Percentiles rank a stretch among this genome's conserved stretches.
These are phyloP conservation scores for Colletotrichum cereale DNA, from an alignment of 2,329 filamentous ascomycete genomes.

Conservation along the genomic window DNA sequence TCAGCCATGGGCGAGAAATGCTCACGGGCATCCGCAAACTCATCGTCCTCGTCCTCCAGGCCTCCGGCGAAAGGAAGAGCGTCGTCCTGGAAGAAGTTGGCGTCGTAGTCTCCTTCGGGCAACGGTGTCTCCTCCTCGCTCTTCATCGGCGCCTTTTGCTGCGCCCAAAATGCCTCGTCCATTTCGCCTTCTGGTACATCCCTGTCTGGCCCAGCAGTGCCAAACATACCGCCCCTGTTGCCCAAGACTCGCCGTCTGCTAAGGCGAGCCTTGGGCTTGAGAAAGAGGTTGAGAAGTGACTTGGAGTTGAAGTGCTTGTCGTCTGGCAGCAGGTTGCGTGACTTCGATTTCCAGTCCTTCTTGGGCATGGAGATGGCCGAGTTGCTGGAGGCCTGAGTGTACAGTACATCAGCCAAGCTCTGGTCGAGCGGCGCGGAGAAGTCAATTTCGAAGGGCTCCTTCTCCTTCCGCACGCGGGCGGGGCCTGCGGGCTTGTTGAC, in stretches of 20 bases:
- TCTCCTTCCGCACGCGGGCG: slow-evolving; percentile 85
- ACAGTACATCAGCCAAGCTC: slow-evolving; percentile 79
- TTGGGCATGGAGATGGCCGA: slow-evolving; percentile 88
- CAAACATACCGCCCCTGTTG: slow-evolving; percentile 56
- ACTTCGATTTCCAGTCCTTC: slow-evolving; percentile 95
- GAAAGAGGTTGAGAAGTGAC: slow-evolving; percentile 88
- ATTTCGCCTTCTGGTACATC: slow-evolving; percentile 80
- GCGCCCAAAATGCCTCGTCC: slow-evolving; percentile 96
- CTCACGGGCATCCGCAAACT: slow-evolving; percentile 85
- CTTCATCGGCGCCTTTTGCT: slow-evolving; percentile 68
- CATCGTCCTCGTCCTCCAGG: slow-evolving; percentile 72
- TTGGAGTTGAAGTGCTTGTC: slow-evolving; percentile 99
- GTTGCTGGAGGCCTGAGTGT: slow-evolving; percentile 84
- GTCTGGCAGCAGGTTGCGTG: slow-evolving; percentile 91
- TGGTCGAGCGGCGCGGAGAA: slow-evolving; percentile 82
- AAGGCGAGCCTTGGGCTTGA: slow-evolving; percentile 92
- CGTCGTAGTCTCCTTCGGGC: slow-evolving; percentile 87
- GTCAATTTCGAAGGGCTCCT: slow-evolving; percentile 95
- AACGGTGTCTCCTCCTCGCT: slow-evolving; percentile 67
- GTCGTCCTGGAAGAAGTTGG: slow-evolving; percentile 97
- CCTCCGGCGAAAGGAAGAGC: slow-evolving; percentile 76
- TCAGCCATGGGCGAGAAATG: slow-evolving; percentile 78
- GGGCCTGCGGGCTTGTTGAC: slow-evolving; percentile 72
- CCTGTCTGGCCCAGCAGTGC: slow-evolving; percentile 58
- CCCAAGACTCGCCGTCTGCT: slow-evolving; percentile 72